Percentiles rank a stretch among this genome's conserved stretches.
Conservation (phyloP, 2,329 filamentous ascomycete species). For the Didymella segeticola region DNA sequence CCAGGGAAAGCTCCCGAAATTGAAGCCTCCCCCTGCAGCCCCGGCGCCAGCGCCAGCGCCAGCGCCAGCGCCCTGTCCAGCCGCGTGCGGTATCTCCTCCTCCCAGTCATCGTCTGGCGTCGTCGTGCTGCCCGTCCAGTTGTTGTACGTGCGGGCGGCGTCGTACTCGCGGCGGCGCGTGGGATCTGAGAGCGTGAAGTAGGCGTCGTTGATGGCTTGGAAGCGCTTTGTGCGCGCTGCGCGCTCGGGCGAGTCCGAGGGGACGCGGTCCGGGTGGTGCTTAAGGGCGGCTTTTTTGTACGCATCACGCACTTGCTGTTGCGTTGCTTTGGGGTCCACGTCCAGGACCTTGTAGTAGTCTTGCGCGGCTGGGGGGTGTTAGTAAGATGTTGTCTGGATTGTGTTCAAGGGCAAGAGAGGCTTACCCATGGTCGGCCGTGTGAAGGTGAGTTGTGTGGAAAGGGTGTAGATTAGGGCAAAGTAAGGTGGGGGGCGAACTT, state of each 20-base stretch:
- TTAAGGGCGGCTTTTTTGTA: constrained; percentile 95
- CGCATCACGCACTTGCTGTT: constrained; percentile 86
- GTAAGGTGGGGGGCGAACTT: neutral
- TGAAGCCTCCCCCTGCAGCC: constrained; percentile 26
- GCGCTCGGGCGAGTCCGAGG: constrained; percentile 83
- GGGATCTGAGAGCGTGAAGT: constrained; percentile 86
- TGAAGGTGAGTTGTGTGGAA: neutral
- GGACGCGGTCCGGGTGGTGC: constrained; percentile 90
- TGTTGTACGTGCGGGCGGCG: constrained; percentile 67
- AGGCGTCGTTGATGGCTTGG: constrained; percentile 91
- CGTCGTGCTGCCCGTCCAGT: constrained; percentile 52
- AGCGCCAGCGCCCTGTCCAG: neutral
- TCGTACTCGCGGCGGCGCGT: constrained; percentile 84
- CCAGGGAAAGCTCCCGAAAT: constrained; percentile 72
- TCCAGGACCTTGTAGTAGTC: constrained; percentile 60
- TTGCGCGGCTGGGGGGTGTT: constrained; percentile 4
- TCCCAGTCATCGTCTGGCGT: constrained; percentile 55
- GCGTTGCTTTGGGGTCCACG: constrained; percentile 74
- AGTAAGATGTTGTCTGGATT: neutral
- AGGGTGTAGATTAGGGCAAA: neutral
- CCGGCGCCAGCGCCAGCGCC: neutral
- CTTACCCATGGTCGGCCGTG: constrained; percentile 3
- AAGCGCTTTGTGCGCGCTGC: constrained; percentile 82
- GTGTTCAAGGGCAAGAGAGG: neutral
- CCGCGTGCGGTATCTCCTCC: constrained; percentile 55